Conservation (phyloP, 2,329 filamentous ascomycete genomes). For the Coniochaeta sp. region DNA sequence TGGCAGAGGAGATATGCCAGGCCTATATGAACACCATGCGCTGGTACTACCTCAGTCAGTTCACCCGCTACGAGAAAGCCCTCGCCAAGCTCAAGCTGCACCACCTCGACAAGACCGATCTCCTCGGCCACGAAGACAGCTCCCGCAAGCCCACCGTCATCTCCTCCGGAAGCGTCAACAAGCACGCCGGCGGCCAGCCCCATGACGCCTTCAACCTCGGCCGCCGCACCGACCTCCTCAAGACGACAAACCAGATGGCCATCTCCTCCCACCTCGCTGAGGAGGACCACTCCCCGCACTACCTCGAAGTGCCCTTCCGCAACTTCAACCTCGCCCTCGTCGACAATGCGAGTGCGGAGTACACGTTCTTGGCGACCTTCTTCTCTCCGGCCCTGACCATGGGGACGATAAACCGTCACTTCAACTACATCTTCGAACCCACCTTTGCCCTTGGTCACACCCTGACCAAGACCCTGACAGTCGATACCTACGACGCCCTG, state of each 20-base stretch:
- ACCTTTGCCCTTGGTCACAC: slow-evolving; percentile 77
- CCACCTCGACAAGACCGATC: slow-evolving; percentile 72
- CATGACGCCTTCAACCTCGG: slow-evolving; percentile 90
- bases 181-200: slow-evolving; percentile 45
- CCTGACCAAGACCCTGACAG: slow-evolving; percentile 69
- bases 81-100: slow-evolving; percentile 82
- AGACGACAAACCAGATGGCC: slow-evolving; percentile 64
- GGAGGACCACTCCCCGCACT: slow-evolving; percentile 78
- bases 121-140: slow-evolving; percentile 71
- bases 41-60: slow-evolving; percentile 95
- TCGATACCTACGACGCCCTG: slow-evolving; percentile 74
- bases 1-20: slow-evolving; percentile 83
- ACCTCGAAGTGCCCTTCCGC: slow-evolving; percentile 83
- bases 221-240: slow-evolving; percentile 75
- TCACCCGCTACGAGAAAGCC: slow-evolving; percentile 77
- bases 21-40: slow-evolving; percentile 98
- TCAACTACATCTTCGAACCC: slow-evolving; percentile 81
- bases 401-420: slow-evolving; percentile 72
- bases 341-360: slow-evolving; percentile 92
- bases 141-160: slow-evolving; percentile 57
- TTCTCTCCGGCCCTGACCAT: slow-evolving; percentile 74
- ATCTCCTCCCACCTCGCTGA: slow-evolving; percentile 85
- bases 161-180: slow-evolving; percentile 32
- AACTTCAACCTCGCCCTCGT: slow-evolving; percentile 92
- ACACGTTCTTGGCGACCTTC: slow-evolving; percentile 86